Evolutionary conservation across 129 eudicot genomes (phyloP), one percentile per base, ranked within the genome.

Genomic region (Chrysanthemum seticuspe): DNA sequence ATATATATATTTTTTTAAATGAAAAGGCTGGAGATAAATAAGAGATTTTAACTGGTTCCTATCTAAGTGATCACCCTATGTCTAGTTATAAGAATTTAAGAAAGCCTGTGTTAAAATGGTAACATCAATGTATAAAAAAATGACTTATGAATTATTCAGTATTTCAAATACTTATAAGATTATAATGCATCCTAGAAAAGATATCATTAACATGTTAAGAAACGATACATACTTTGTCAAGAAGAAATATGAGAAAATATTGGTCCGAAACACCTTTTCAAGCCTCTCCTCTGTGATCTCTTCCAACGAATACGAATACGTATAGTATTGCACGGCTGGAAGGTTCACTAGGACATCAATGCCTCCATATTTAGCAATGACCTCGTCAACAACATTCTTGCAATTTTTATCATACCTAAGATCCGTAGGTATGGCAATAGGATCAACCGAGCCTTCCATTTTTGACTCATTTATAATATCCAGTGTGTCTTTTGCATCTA

Each of bases 221-320:
- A 34, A 34, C 0, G 44, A 53, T 54, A 55, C 67, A 23, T 1
- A 87, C 97, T 90, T 88, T 49, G 83, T 44, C 72, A 81, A 44
- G 69, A 91, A 88, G 87, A 84, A 86, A 54, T 81, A 70, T 25
- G 93, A 82, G 65, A 86, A 91, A 53, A 88, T 83, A 52, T 91
- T 91, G 19, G 96, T 91, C 74, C 93, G 78, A 49, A 83, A 91
- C 14, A 91, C 85, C 81, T 82, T 79, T 53, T 91, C 97, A 31
- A 91, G 93, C 74, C 93, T 80, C 14, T 58, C 70, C 62, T 86
- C 97, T 0, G 90, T 91, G 23, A 91, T 83, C 19, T 91, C 96
- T 76, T 91, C 97, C 3, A 91, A 68, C 23, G 60, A 5, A 27
- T 84, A 34, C 8, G 44, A 34, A 34, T 34, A 34, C 44, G 44